Evolutionary conservation across 139 green algal genomes (phyloP), one percentile per base, ranked within the genome.

Genomic region (Marvania coccoides): DNA sequence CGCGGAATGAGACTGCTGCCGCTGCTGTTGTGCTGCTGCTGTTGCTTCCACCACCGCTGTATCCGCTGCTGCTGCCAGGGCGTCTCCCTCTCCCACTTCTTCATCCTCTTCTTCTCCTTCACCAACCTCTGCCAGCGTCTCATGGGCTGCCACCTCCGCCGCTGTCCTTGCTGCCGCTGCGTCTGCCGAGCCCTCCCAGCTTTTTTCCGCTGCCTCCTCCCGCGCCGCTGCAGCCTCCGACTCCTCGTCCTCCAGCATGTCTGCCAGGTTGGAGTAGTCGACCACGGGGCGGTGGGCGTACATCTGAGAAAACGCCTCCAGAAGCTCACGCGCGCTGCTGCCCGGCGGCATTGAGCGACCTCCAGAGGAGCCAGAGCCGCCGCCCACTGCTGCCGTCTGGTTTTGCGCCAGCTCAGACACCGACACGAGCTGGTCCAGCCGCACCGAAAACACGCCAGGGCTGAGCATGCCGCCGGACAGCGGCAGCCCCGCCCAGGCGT

Each of bases 221-320:
- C 30, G 24, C 7, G 19, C 10, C 60, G 64, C 64, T 33, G 57
- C 57, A 29, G 57, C 57, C 23, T 47, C 33, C 4, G n/a, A 23
- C 29, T 64, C 57, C 4, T 64, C 57, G 29, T 64, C 57, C 26
- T 64, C 57, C 6, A 64, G 48, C 19, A 64, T 23, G 8, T 26
- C 33, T 24, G 23, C 57, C 5, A 64, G 13, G 12, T 64, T 23
- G n/a, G 31, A 36, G n/a, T 76, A 76, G 58, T 76, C 70, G 8
- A 71, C 61, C 24, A 58, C 38, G 9, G 70, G 70, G 2, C 61
- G 61, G 38, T 65, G 70, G 39, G 33, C 36, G 47, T 76, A 71
- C 61, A 76, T 64, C 58, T 60, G 62, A 12, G 70, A 65, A 71
- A 76, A 76, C 60, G 55, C 54, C 29, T 76, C 61, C 1, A 76